Evolutionary conservation across 2,329 filamentous ascomycete genomes (phyloP), one percentile per base, ranked within the genome.

Genomic region (Verticillium klebahnii): DNA sequence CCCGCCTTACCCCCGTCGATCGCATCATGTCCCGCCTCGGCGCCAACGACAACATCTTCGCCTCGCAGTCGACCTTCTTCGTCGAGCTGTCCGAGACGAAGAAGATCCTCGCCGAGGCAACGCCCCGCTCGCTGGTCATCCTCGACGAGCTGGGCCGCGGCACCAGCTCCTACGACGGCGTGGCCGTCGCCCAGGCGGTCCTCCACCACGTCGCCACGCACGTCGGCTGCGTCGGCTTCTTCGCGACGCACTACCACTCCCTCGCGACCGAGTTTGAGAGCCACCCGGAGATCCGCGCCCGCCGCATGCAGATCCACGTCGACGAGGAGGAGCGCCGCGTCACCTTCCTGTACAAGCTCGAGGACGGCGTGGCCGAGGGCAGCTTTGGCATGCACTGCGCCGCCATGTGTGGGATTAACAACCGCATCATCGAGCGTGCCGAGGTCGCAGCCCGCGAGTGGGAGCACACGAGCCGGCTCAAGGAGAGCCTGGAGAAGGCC

Each of bases 381-480:
- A 96, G 92, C 71, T 99, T 98, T 71, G 95, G 95, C 69, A 99
- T 99, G 95, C 95, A 99, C 75, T 99, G 95, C 72, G 95, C 95
- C 1, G 89, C 92, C 63, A 99, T 99, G 95, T 99, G 95, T 69
- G 95, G 95, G 1, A 98, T 99, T 66, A 87, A 92, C 0, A 80
- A 81, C 55, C 88, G 88, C 61, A 88, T 99, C 17, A 92, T 99
- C 64, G 88, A 93, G 71, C 81, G 90, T 25, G 95, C 95, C 0
- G 95, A 99, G 75, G 85, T 89, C 25, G 95, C 95, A 6, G 95
- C 95, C 1, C 88, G 83, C 68, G 91, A 93, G 70, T 98, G 95
- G 93, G 95, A 99, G 78, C 93, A 97, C 74, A 98, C 95, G 0
- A 94, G 91, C 68, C 83, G 92, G 23, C 82, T 98, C 65, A 95